phyloP scores from a whole-genome alignment of 2,329 filamentous ascomycete genomes.

The Colletotrichum brevisporum region DNA sequence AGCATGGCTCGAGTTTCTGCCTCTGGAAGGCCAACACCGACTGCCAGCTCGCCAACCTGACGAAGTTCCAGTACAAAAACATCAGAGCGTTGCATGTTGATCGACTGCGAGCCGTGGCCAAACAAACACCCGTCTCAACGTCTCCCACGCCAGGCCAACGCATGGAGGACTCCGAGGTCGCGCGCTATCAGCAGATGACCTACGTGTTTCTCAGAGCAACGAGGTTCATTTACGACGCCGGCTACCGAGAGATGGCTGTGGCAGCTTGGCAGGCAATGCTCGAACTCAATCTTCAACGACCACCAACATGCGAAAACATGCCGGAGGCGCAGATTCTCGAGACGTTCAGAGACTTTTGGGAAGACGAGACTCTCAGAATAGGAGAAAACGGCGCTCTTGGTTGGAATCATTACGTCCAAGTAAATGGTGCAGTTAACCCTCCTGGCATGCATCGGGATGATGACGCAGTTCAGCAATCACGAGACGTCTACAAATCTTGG shows the following conservation, averaged over 20 bases:
- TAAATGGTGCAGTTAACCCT: constrained; percentile 53
- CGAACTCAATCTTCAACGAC: constrained; percentile 77
- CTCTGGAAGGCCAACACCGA: constrained; percentile 84
- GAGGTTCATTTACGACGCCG: constrained; percentile 80
- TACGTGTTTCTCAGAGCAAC: constrained; percentile 85
- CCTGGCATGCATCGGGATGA: constrained; percentile 54
- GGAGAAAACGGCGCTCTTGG: constrained; percentile 81
- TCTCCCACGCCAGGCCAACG: constrained; percentile 26
- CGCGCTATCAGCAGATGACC: constrained; percentile 62
- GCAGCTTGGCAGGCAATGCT: constrained; percentile 88
- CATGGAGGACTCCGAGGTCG: neutral
- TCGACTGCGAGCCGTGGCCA: constrained; percentile 54
- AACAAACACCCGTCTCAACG: constrained; percentile 25
- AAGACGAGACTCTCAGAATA: constrained; percentile 83
- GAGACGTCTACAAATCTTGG: constrained; percentile 67
- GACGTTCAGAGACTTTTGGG: constrained; percentile 84
- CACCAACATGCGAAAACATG: constrained; percentile 50
- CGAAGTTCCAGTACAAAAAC: constrained; percentile 77
- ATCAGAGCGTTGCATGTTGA: constrained; percentile 72
- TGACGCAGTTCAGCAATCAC: constrained; percentile 45
- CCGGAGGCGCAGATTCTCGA: constrained; percentile 45
- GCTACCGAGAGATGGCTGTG: constrained; percentile 82
- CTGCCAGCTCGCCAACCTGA: constrained; percentile 78
- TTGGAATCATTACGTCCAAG: constrained; percentile 72
- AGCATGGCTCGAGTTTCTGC: constrained; percentile 69